These are phyloP conservation scores for Lasiosphaeria hispida DNA, from an alignment of 495 filamentous ascomycete species.

Conservation along the genomic window DNA sequence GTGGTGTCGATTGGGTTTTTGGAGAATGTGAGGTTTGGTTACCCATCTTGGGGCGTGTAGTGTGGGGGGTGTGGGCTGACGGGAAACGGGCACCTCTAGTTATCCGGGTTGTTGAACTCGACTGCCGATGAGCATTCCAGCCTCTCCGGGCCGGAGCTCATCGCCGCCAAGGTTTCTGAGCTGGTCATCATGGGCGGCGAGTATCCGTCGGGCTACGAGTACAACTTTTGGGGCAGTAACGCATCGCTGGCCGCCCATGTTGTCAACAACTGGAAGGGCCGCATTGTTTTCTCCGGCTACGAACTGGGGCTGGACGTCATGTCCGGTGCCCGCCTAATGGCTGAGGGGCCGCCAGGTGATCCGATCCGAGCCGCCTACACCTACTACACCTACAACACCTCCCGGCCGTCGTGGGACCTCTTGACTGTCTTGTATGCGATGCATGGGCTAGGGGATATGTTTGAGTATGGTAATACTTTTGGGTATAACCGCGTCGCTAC, in stretches of 20 bases:
- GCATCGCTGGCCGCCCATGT: conserved; percentile 34
- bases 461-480: conserved; percentile 29
- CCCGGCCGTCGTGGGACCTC: conserved; percentile 44
- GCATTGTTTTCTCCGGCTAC: conserved; percentile 34
- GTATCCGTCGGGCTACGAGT: conserved; percentile 43
- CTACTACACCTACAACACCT: conserved; percentile 35
- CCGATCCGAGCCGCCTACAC: conserved; percentile 42
- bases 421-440: conserved; percentile 45
- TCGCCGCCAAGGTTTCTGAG: conserved; percentile 42
- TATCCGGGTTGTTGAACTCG: conserved; percentile 42
- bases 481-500: conserved; percentile 32
- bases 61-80: too few species aligned
- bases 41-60: too few species aligned
- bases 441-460: conserved; percentile 33
- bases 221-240: conserved; percentile 43
- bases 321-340: conserved; percentile 35
- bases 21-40: conserved; percentile 39
- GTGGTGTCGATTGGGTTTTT: conserved; percentile 46
- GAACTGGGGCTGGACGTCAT: conserved; percentile 37
- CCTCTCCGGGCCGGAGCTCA: conserved; percentile 35
- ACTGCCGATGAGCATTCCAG: conserved; percentile 33
- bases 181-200: conserved; percentile 48
- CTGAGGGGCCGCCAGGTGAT: conserved; percentile 30
- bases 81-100: too few species aligned
- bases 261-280: conserved; percentile 39